These are phyloP conservation scores for Nakataea oryzae DNA, from an alignment of 2,329 filamentous ascomycete species.

Conservation along the genomic window DNA sequence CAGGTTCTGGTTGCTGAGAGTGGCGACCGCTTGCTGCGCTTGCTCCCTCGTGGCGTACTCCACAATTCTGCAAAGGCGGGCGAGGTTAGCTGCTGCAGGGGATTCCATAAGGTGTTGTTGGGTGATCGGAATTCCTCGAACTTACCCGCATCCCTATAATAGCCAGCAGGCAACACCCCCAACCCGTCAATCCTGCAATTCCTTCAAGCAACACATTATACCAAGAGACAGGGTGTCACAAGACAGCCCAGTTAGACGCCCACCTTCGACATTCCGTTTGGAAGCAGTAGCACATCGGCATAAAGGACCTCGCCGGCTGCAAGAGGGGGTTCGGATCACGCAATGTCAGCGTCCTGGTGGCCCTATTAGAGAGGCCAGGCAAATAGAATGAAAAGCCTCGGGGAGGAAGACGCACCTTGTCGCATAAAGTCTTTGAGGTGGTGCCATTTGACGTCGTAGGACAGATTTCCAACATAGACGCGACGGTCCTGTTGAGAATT, in stretches of 20 bases:
- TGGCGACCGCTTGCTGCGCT: conserved; percentile 93
- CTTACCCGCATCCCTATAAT: conserved; percentile 99
- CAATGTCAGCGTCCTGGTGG: conserved; percentile 8
- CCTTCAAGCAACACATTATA: conserved; percentile 38
- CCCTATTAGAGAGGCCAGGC: not conserved
- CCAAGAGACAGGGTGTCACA: conserved; percentile 43
- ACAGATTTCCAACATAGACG: conserved; percentile 98
- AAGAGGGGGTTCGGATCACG: conserved; percentile 4
- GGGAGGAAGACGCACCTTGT: conserved; percentile 65
- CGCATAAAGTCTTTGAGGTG: conserved; percentile 99
- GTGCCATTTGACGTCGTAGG: conserved; percentile 99
- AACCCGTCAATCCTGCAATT: conserved; percentile 98
- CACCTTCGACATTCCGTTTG: conserved; percentile 99
- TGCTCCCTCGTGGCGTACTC: conserved; percentile 99
- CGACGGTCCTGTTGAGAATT: conserved; percentile 97
- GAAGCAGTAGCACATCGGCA: conserved; percentile 97
- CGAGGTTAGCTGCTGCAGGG: not conserved
- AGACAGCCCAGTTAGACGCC: conserved; percentile 71
- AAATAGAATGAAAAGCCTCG: not conserved
- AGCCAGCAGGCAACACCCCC: conserved; percentile 77
- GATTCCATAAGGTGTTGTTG: not conserved
- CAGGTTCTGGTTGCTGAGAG: conserved; percentile 96
- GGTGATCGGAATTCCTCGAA: conserved; percentile 13
- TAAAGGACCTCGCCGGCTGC: conserved; percentile 98
- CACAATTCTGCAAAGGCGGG: conserved; percentile 66